Conservation (phyloP, 106 monocot genomes). For the Allium cepa region DNA sequence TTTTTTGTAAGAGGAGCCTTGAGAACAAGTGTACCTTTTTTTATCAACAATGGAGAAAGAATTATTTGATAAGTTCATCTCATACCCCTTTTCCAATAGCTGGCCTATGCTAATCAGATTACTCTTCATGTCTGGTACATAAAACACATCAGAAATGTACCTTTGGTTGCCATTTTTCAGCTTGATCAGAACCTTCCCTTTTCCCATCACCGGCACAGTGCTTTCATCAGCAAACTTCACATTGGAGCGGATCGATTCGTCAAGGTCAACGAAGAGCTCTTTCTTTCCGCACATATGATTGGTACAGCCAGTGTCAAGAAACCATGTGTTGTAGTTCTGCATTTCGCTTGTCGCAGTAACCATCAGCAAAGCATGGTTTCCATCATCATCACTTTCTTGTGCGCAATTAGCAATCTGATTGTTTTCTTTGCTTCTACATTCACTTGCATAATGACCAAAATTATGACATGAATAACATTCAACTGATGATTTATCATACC, state of each 20-base stretch:
- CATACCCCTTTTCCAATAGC: not conserved
- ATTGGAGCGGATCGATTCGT: not conserved
- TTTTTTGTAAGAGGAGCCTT: too few species aligned
- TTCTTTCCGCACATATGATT: not conserved
- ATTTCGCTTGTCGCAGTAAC: not conserved
- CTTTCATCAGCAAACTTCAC: not conserved
- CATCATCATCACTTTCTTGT: not conserved
- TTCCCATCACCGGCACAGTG: not conserved
- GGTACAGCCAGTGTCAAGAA: not conserved
- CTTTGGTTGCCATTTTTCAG: not conserved
- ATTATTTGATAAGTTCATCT: not conserved
- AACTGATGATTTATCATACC: conserved; percentile 1
- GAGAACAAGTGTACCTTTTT: not conserved
- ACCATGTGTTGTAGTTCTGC: not conserved
- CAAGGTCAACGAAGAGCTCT: not conserved
- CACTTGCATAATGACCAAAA: conserved; percentile 1
- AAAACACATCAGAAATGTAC: not conserved
- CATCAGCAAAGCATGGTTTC: not conserved
- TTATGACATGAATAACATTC: conserved; percentile 4
- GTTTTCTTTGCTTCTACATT: not conserved
- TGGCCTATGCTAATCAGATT: not conserved
- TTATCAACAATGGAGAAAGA: not conserved
- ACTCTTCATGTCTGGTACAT: not conserved
- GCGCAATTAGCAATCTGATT: not conserved
- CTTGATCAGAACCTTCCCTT: not conserved